Conservation (phyloP, 2,329 filamentous ascomycete species). For the Botryotinia convoluta region DNA sequence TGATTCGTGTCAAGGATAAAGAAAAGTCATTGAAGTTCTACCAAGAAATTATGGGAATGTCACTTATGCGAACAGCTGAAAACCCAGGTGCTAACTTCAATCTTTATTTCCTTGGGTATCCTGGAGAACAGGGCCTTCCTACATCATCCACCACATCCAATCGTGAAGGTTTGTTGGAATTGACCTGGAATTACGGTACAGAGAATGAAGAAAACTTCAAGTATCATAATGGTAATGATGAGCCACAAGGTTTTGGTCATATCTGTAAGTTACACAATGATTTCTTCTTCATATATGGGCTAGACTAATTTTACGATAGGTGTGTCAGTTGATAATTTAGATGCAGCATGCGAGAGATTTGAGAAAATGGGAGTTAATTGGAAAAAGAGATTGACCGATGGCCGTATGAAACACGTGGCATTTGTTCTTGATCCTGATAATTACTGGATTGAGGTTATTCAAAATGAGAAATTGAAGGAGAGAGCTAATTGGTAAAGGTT, state of each 20-base stretch:
- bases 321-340: constrained; percentile 82
- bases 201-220: constrained; percentile 81
- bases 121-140: constrained; percentile 52
- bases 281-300: neutral
- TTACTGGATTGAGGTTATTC: constrained; percentile 76
- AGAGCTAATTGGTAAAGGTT: constrained; percentile 31
- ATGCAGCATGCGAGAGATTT: constrained; percentile 81
- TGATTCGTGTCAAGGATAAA: constrained; percentile 87
- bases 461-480: constrained; percentile 67
- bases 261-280: constrained; percentile 62
- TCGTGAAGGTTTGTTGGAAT: constrained; percentile 81
- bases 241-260: constrained; percentile 93
- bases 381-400: constrained; percentile 95
- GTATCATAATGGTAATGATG: constrained; percentile 89
- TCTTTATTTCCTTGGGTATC: constrained; percentile 89
- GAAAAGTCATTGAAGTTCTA: constrained; percentile 76
- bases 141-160: constrained; percentile 54
- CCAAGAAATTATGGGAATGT: constrained; percentile 87
- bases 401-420: constrained; percentile 88
- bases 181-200: constrained; percentile 82
- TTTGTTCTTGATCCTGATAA: constrained; percentile 86
- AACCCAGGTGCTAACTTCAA: constrained; percentile 73
- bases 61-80: constrained; percentile 70
- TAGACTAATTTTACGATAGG: constrained; percentile 44
- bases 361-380: constrained; percentile 79